Evolutionary conservation across 768 basidiomycete species (phyloP), one percentile per base, ranked within the genome.

Genomic region (Pisolithus sp.): DNA sequence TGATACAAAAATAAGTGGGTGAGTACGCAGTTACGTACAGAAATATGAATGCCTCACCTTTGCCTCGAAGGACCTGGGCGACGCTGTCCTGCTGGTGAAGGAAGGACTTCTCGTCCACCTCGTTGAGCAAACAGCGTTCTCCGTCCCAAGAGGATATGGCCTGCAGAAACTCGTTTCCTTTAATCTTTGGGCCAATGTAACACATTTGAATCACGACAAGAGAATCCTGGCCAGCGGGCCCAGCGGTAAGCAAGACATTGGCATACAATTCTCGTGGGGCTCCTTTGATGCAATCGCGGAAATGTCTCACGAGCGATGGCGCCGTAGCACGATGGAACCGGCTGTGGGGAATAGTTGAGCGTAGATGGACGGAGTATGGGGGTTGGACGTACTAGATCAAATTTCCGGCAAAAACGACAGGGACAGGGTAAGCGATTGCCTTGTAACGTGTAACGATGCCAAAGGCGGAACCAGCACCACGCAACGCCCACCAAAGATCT

Each of bases 131-230:
- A 60, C 89, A 93, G 40, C 76, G 72, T 60, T 90, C 93, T 45
- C 92, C 92, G 42, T 88, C 84, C 93, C 93, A 96, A 30, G 85
- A 85, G 6, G 84, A 83, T 57, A 95, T 85, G n/a, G 84, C 79
- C 52, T 93, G 80, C 49, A 89, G 82, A 57, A 89, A 89, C 62
- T 84, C 83, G 2, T 83, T 80, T 0, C 82, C 83, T 57, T 85
- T 80, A 53, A 86, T 81, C 57, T 81, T 79, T 0, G 83, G 74
- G 0, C 93, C 93, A 40, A 90, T 68, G 64, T 85, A 95, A 68
- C 93, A 96, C 71, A 95, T 86, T 65, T 96, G 93, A 47, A 96
- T 82, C 36, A 94, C 89, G 53, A 93, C 80, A 41, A 96, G 80
- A 15, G 89, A 93, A 57, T 89, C 88, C 57, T 87, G 79, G 46